Evolutionary conservation across 2,329 filamentous ascomycete species (phyloP).

Genomic region (Cercospora sp.): DNA sequence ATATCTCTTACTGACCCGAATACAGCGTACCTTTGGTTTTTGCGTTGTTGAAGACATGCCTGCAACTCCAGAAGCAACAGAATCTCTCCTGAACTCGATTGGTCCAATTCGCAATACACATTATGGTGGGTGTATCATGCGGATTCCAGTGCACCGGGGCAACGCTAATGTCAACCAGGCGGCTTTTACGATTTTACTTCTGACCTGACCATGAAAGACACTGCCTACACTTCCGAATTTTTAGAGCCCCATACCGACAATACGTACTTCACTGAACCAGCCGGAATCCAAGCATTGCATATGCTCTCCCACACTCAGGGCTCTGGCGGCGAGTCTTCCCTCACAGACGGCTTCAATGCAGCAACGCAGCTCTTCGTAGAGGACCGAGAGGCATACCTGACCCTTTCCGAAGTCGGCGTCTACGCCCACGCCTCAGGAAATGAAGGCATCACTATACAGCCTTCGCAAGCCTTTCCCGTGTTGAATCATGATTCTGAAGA

Average conservation of each 20-base stretch:
- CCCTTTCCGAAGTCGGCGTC: constrained; percentile 59
- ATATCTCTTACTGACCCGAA: neutral
- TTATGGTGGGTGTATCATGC: constrained; percentile 69
- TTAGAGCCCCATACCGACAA: constrained; percentile 89
- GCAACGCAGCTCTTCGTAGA: constrained; percentile 60
- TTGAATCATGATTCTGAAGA: constrained; percentile 59
- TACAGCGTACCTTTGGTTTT: constrained; percentile 63
- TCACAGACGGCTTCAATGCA: constrained; percentile 83
- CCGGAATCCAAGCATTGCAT: constrained; percentile 90
- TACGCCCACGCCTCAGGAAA: constrained; percentile 87
- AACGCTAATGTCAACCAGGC: constrained; percentile 39
- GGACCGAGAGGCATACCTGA: constrained; percentile 57
- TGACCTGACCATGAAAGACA: constrained; percentile 73
- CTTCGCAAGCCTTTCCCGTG: constrained; percentile 69
- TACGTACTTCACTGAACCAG: constrained; percentile 92
- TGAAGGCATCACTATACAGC: constrained; percentile 75
- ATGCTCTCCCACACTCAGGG: constrained; percentile 74
- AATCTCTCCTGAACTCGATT: constrained; percentile 75
- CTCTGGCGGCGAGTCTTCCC: constrained; percentile 71
- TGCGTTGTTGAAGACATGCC: constrained; percentile 74
- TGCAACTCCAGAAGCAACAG: constrained; percentile 66
- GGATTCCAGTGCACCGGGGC: too few relatives aligned
- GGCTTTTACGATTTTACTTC: constrained; percentile 86
- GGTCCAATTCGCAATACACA: constrained; percentile 87
- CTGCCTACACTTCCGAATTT: constrained; percentile 74